Evolutionary conservation across 768 basidiomycete genomes (phyloP), one percentile per base, ranked within the genome.

Genomic region (Mycena filopes): DNA sequence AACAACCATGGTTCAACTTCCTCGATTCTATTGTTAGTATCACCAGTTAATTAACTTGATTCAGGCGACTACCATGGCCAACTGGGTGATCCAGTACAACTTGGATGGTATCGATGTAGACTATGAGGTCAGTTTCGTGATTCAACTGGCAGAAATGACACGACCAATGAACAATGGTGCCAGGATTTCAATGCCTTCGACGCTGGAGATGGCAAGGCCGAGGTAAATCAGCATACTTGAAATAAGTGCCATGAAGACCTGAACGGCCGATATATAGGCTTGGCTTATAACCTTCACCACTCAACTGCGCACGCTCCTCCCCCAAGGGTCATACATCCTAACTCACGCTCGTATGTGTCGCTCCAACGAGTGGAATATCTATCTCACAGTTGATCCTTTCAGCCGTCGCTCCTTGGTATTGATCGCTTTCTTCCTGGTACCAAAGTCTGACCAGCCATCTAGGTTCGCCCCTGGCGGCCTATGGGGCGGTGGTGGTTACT

Each of bases 31-130:
- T 16, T 21, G 31, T 29, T n/a, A 25, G n/a, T n/a, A n/a, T n/a
- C n/a, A n/a, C 12, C 20, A 50, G 25, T 47, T 47, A 16, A 28
- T 23, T 26, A 10, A 18, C 15, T 13, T 42, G n/a, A 43, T 45
- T 23, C 33, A 66, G 65, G 91, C 91, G 0, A 86, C 87, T 65
- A 85, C 83, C 2, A 82, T 92, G 74, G 89, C 90, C 0, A 83
- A 83, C 15, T 93, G 82, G 80, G 90, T 92, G 11, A 86, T 84
- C 62, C 68, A 86, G 69, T 89, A 82, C 62, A 75, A 79, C 50
- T 76, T 92, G 20, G 90, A 92, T 69, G 91, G 91, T 50, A 85
- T 91, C 26, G 90, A 92, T 72, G 87, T 93, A 38, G 90, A 92
- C 74, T 92, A 91, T 70, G 90, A 89, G 79, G 83, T 23, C 15